A percentile compares a stretch with the other conserved stretches of the same genome.
Evolutionary conservation across 106 monocot genomes (phyloP).

Genomic region (Gastrodia elata): DNA sequence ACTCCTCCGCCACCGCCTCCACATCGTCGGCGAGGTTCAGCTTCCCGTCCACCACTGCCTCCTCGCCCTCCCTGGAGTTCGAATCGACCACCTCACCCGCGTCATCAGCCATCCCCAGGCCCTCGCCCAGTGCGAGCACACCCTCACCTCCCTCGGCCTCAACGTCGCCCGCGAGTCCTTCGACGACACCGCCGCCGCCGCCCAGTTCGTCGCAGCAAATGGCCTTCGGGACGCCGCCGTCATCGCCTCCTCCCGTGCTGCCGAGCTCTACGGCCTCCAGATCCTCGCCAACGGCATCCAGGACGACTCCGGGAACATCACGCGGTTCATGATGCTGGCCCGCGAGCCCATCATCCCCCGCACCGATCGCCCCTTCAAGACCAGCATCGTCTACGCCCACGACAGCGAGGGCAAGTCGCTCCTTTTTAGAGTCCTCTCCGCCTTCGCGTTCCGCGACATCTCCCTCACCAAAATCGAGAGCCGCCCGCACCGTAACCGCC

Average conservation of each 20-base stretch:
- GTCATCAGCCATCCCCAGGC: conserved; percentile 42
- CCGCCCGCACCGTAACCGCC: conserved; percentile 39
- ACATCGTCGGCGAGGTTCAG: conserved; percentile 41
- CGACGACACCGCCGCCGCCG: conserved; percentile 36
- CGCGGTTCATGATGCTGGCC: conserved; percentile 39
- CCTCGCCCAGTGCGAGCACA: conserved; percentile 38
- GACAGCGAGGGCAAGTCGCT: conserved; percentile 26
- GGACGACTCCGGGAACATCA: conserved; percentile 35
- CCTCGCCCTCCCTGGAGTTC: conserved; percentile 24
- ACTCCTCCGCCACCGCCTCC: conserved; percentile 37
- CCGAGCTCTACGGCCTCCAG: conserved; percentile 35
- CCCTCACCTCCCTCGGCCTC: conserved; percentile 27
- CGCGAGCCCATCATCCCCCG: conserved; percentile 33
- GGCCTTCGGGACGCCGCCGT: conserved; percentile 28
- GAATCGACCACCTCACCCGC: conserved; percentile 32
- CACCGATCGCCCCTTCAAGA: conserved; percentile 38
- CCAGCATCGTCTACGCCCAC: conserved; percentile 38
- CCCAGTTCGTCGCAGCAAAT: conserved; percentile 25
- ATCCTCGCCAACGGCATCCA: conserved; percentile 33
- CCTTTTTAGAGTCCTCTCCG: conserved; percentile 38
- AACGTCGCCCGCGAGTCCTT: conserved; percentile 36
- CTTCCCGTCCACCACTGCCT: conserved; percentile 34
- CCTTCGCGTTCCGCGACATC: conserved; percentile 43
- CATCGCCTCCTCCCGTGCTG: conserved; percentile 31
- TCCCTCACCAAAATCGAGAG: conserved; percentile 44